A percentile compares a stretch with the other conserved stretches of the same genome.
phyloP scores from a whole-genome alignment of 192 early-diverging fungal species.

The Umbelopsis sp. region DNA sequence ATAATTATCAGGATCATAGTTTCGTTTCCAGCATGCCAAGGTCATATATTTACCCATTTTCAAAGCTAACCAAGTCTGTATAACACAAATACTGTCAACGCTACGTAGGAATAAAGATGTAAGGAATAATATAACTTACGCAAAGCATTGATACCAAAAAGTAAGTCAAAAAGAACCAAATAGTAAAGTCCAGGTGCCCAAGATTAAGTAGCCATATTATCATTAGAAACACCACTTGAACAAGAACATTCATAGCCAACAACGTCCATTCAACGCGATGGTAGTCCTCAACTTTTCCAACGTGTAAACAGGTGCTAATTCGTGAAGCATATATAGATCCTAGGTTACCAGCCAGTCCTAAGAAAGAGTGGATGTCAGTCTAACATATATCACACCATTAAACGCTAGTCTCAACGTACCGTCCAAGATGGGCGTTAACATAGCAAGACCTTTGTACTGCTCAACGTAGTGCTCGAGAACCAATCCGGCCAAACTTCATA shows the following conservation, averaged over 20 bases:
- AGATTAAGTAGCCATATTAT: conserved; percentile 50
- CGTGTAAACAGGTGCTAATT: conserved; percentile 73
- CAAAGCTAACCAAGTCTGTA: conserved; percentile 57
- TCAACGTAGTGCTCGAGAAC: conserved; percentile 71
- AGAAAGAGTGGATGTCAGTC: not conserved
- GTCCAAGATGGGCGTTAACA: conserved; percentile 69
- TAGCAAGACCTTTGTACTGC: conserved; percentile 61
- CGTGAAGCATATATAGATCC: conserved; percentile 78
- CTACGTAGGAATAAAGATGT: not conserved
- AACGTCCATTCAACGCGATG: conserved; percentile 57
- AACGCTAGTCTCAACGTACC: conserved; percentile 33
- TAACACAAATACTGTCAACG: conserved; percentile 31
- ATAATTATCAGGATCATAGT: conserved; percentile 82
- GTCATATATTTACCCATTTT: conserved; percentile 60
- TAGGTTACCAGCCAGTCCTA: conserved; percentile 70
- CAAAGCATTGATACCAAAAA: conserved; percentile 57
- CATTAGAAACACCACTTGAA: conserved; percentile 63
- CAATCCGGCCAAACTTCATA: conserved; percentile 60
- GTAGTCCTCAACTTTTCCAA: conserved; percentile 46
- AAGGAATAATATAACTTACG: conserved; percentile 39
- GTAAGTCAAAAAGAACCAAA: conserved; percentile 52
- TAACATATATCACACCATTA: not conserved
- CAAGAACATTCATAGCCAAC: conserved; percentile 69
- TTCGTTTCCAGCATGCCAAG: conserved; percentile 60
- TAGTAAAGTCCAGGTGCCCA: conserved; percentile 42